Base-by-base conservation (phyloP, 2,329 filamentous ascomycete species). In the Malbranchea zuffiana region DNA sequence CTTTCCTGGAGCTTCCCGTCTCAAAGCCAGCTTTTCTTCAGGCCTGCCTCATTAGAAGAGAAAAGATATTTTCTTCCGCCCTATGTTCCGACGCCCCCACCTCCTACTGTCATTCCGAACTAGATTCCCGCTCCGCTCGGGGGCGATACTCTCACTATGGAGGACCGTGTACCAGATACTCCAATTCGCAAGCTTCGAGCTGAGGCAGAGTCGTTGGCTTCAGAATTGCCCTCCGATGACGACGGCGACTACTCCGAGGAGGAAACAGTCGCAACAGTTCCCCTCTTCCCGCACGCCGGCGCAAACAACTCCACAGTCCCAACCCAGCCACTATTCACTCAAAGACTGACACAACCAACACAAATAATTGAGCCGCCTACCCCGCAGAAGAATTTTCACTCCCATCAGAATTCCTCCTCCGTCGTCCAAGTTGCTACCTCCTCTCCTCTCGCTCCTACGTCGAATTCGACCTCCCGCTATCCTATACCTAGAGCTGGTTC, bases 371-470 rank as follows among this genome's bases (percentile, higher is more conserved):
- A 66, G 11, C 57, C 57, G 32, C 57, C 62, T 2, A 51, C 56
- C 21, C 45, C 57, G 25, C 53, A 36, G 10, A 34, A 34, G 15
- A 33, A 48, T 25, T n/a, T n/a, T n/a, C n/a, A n/a, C n/a, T 55
- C 60, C 31, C 54, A 54, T 32, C 48, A 50, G 1, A 50, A 47
- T 40, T 43, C 50, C 37, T 47, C 56, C 32, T 55, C 68, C 24
- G 54, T 71, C 34, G 66, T 95, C 39, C 87, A 94, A 57, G 87
- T 95, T 3, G 78, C 80, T 19, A 83, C 84, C n/a, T 95, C 87
- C 3, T 95, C 88, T 1, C 87, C 86, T 2, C 69, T 78, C 40
- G 71, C 72, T 41, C 59, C 65, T n/a, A 55, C 62, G 10, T 56
- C 64, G 27, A 57, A 57, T 16, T 56, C 64, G 23, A 57, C 62